Evolutionary conservation across 805 yeast species (phyloP), one percentile per base, ranked within the genome.

Genomic region (Kluyveromyces starmeri): DNA sequence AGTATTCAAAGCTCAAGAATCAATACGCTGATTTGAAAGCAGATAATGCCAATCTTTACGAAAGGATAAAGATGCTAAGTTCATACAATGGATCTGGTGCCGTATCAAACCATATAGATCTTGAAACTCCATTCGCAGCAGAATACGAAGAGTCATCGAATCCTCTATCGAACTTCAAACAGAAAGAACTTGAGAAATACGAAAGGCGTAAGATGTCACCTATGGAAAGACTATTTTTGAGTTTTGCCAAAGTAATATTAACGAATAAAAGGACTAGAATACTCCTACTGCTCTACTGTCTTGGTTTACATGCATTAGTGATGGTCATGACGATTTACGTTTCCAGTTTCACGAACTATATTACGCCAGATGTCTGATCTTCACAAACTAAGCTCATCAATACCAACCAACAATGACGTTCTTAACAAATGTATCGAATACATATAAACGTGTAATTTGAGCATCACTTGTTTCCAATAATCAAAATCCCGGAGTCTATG

Each of bases 101-200:
- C 45, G 4, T 22, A 47, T 5, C 47, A 41, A 32, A 13, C 40
- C 47, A 35, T 18, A 51, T 56, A 11, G 76, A 71, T 46, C 51
- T 73, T 9, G 94, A 82, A 47, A 66, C 68, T 20, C 69, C 70
- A 44, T 79, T 81, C 52, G 73, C 72, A 29, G 64, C 69, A 20
- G 70, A 59, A 32, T 86, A 83, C 61, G 95, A 85, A 46, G 77
- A 79, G 34, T 78, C 78, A 32, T 61, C 85, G 29, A 86, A 85
- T 46, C 94, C 95, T 20, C 74, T 86, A 40, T 89, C 83, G 45
- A 81, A 75, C 48, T 83, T 89, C 58, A 71, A 94, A 47, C 70
- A 76, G 28, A 64, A 75, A 42, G 96, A 85, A 51, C 73, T 81
- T 22, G 85, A 80, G 47, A 66, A 95, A 44, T 53, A 54, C 34